phyloP scores from a whole-genome alignment of 2,329 filamentous ascomycete species.

The Neofusicoccum parvum region DNA sequence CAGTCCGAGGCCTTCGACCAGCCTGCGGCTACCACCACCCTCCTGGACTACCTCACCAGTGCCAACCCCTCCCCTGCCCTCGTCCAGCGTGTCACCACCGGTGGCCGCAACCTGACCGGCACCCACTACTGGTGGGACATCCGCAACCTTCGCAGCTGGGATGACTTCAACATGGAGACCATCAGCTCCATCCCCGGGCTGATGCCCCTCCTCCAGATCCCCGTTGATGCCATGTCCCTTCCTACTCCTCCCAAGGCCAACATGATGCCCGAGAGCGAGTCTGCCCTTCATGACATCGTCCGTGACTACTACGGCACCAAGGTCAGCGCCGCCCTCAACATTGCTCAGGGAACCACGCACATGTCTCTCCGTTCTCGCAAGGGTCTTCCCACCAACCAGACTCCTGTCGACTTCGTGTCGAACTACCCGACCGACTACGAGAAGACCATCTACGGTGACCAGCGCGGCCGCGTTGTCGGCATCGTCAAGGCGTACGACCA shows the following conservation, averaged over 20 bases:
- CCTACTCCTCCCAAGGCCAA: slow-evolving; percentile 56
- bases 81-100: slow-evolving; percentile 75
- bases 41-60: slow-evolving; percentile 76
- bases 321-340: slow-evolving; percentile 78
- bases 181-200: slow-evolving; percentile 75
- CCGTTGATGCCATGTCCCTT: slow-evolving; percentile 64
- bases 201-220: slow-evolving; percentile 65
- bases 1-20: slow-evolving; percentile 41
- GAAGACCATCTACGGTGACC: slow-evolving; percentile 51
- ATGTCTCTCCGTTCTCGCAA: slow-evolving; percentile 54
- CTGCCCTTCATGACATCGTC: slow-evolving; percentile 74
- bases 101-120: slow-evolving; percentile 69
- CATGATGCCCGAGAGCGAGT: slow-evolving; percentile 76
- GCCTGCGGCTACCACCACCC: slow-evolving; percentile 60
- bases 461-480: slow-evolving; percentile 68
- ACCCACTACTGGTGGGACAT: slow-evolving; percentile 93
- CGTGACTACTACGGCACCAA: slow-evolving; percentile 79
- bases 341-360: slow-evolving; percentile 71
- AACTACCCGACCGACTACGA: slow-evolving; percentile 59
- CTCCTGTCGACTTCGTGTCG: slow-evolving; percentile 62
- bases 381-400: slow-evolving; percentile 47
- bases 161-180: slow-evolving; percentile 71
- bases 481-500: slow-evolving; percentile 90
- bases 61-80: slow-evolving; percentile 81
- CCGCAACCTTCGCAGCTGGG: slow-evolving; percentile 83